Base-by-base conservation (phyloP, 1,284 basidiomycete species). In the Malassezia yamatoensis region DNA sequence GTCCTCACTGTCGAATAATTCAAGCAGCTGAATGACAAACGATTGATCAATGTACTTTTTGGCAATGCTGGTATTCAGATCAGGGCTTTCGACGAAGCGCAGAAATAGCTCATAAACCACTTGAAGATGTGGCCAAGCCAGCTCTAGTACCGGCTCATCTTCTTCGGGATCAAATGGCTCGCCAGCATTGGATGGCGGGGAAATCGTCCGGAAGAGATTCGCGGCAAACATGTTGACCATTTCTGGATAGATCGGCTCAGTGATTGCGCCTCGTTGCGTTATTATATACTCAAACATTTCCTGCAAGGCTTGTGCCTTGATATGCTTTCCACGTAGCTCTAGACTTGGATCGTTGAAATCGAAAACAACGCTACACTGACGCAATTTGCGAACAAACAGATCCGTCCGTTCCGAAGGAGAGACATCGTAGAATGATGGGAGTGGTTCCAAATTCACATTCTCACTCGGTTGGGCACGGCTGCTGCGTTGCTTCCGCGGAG, bases 101-200 rank as follows among this genome's bases (percentile, higher is more conserved):
- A 99, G 83, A 83, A 99, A 99, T 78, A 99, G 96, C 77, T 99
- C 94, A 78, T 99, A 99, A 50, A 99, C 94, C 65, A 99, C 93
- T 78, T 99, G 93, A 53, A 99, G 82, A 76, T 99, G 94, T 32
- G 94, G 94, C 94, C 94, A 99, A 15, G 94, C 94, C 52, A 98
- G 85, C 76, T 99, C 94, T 60, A 98, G 82, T 3, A 98, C 93
- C 7, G 94, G 94, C 69, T 99, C 94, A 70, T 99, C 94, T 79
- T 99, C 94, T 78, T 99, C 94, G 12, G 94, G 94, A 76, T 99
- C 94, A 72, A 96, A 99, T 0, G 91, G 93, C 74, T 98, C 94
- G 53, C 93, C 87, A 2, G 94, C 93, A 74, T 98, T 99, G 63
- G 96, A 90, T 57, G 93, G 94, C 67, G 94, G 94, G 76, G 94